phyloP scores from a whole-genome alignment of 306 rosid species.

The Phaseolus lunatus region DNA sequence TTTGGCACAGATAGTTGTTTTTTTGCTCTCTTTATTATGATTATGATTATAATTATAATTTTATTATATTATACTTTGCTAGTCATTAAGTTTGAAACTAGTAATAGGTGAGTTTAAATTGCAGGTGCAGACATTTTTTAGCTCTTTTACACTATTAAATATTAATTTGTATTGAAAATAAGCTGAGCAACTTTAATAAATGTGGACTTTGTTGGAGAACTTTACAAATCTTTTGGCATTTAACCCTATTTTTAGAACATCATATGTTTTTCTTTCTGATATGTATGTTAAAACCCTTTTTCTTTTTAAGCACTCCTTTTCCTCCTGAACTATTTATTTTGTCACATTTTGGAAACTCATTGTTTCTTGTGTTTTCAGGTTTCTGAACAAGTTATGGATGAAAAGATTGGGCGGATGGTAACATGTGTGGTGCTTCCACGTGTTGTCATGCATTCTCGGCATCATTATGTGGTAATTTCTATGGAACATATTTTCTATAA shows the following conservation, averaged over 20 bases:
- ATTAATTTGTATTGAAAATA: slow-evolving; percentile 17
- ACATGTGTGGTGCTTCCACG: slow-evolving; percentile 97
- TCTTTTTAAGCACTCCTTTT: slow-evolving; percentile 23
- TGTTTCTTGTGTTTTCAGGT: slow-evolving; percentile 62
- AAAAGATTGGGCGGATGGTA: slow-evolving; percentile 85
- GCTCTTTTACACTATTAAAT: background rate
- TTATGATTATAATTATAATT: background rate
- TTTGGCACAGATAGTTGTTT: slow-evolving; percentile 15
- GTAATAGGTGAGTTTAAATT: background rate
- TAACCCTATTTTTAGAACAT: slow-evolving; percentile 1
- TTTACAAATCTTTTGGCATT: slow-evolving; percentile 27
- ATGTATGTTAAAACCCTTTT: background rate
- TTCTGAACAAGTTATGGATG: slow-evolving; percentile 88
- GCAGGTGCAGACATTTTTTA: background rate
- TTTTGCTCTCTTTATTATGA: background rate
- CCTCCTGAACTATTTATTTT: slow-evolving; percentile 2
- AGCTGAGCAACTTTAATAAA: slow-evolving; percentile 23
- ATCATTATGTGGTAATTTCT: slow-evolving; percentile 83
- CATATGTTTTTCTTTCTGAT: background rate
- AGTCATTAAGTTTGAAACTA: slow-evolving; percentile 20
- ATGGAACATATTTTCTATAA: background rate
- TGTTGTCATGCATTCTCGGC: slow-evolving; percentile 93
- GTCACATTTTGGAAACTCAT: slow-evolving; percentile 41
- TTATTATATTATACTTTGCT: slow-evolving; percentile 20
- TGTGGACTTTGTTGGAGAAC: background rate